A percentile compares a stretch with the other conserved stretches of the same genome.
Conservation (phyloP, 805 yeast species). For the Millerago galiae region DNA sequence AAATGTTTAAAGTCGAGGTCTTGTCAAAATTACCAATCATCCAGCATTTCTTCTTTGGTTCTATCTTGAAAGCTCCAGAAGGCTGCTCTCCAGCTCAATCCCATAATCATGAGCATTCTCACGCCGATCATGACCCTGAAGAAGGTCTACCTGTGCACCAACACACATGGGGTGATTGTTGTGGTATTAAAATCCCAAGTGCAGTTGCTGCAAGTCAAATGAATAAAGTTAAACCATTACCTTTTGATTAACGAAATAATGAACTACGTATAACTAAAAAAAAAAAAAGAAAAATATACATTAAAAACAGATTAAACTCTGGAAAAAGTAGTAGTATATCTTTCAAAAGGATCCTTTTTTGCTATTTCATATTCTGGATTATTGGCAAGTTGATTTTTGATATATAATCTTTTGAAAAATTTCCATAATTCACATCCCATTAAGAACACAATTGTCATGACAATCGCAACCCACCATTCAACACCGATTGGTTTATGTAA, state of each 20-base stretch:
- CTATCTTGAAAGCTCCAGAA: conserved; percentile 62
- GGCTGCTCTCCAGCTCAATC: conserved; percentile 41
- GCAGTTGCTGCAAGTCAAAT: conserved; percentile 83
- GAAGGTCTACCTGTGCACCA: conserved; percentile 30
- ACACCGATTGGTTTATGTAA: conserved; percentile 63
- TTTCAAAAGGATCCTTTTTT: conserved; percentile 54
- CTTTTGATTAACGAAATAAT: conserved; percentile 50
- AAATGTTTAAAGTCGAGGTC: conserved; percentile 95
- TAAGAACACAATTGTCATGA: conserved; percentile 51
- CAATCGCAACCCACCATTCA: conserved; percentile 78
- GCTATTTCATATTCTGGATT: conserved; percentile 64
- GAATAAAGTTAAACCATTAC: conserved; percentile 41
- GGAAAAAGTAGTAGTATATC: conserved; percentile 54
- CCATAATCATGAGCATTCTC: conserved; percentile 27
- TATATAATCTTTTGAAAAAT: conserved; percentile 52
- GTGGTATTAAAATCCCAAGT: conserved; percentile 94
- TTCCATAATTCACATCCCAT: conserved; percentile 63
- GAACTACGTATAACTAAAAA: background rate
- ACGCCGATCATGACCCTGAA: conserved; percentile 30
- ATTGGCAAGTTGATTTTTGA: conserved; percentile 34
- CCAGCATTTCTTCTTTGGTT: conserved; percentile 89
- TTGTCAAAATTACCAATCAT: conserved; percentile 84
- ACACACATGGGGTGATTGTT: conserved; percentile 92
- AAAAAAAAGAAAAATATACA: background rate
- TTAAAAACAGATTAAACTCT: conserved; percentile 37